Conservation (phyloP, 768 basidiomycete species). For the Podaxis carcinomalis region DNA sequence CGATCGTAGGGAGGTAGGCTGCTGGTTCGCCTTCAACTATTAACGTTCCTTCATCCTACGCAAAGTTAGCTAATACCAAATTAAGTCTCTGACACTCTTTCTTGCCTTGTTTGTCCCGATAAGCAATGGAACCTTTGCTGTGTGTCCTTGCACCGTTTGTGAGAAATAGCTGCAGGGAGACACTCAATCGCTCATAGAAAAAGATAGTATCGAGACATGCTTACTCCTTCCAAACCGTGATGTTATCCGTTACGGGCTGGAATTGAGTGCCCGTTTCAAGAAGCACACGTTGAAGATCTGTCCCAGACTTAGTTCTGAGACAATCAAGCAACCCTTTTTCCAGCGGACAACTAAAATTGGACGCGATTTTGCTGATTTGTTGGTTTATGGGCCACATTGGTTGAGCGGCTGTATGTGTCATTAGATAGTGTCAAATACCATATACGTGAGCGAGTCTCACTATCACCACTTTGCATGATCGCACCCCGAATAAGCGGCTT, state of each 20-base stretch:
- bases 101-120: conserved; percentile 28
- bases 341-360: conserved; percentile 23
- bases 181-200: not conserved
- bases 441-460: conserved; percentile 14
- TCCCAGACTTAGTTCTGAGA: conserved; percentile 22
- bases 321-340: conserved; percentile 24
- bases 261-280: conserved; percentile 27
- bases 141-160: conserved; percentile 25
- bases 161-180: conserved; percentile 20
- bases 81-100: not conserved
- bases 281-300: conserved; percentile 20
- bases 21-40: conserved; percentile 30
- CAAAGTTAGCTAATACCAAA: not conserved
- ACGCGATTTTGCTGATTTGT: conserved; percentile 24
- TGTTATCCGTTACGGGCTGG: conserved; percentile 29
- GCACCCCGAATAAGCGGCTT: conserved; percentile 28
- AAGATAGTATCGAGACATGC: not conserved
- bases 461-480: conserved; percentile 30
- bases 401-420: conserved; percentile 20
- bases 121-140: conserved; percentile 25
- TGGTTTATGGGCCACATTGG: conserved; percentile 29
- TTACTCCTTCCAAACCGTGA: conserved; percentile 30
- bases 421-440: not conserved
- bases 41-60: conserved; percentile 28
- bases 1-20: conserved; percentile 27